Percentiles rank a stretch among this genome's conserved stretches.
Evolutionary conservation across 2,329 filamentous ascomycete species (phyloP).

Genomic region (Ceratocystiopsis brevicomis): DNA sequence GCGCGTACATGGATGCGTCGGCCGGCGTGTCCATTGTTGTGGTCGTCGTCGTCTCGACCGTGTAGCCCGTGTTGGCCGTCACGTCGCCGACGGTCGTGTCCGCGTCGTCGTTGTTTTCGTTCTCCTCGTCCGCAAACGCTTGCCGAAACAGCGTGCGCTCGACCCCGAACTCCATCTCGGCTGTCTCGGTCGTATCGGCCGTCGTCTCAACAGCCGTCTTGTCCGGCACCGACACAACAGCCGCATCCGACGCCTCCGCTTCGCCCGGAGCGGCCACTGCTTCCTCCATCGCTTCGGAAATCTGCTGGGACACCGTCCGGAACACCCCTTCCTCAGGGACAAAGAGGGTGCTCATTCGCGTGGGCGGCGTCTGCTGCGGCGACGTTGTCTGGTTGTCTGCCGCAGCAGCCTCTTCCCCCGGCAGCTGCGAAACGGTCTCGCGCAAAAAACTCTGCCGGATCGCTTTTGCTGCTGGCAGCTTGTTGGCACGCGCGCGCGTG

Average conservation of each 20-base stretch:
- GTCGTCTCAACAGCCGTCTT: constrained; percentile 2
- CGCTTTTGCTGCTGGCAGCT: constrained; percentile 17
- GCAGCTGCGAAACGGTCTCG: no score
- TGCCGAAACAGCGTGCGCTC: no score
- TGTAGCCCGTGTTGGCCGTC: background rate
- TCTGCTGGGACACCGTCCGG: constrained; percentile 36
- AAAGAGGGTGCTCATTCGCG: constrained; percentile 34
- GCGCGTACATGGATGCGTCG: constrained; percentile 24
- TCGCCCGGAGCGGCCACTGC: constrained; percentile 12
- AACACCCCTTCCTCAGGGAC: constrained; percentile 45
- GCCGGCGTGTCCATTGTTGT: background rate
- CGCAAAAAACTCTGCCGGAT: constrained; percentile 15
- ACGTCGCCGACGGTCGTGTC: no score
- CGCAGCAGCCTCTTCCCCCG: no score
- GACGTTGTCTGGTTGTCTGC: background rate
- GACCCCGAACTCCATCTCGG: background rate
- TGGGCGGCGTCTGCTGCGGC: background rate
- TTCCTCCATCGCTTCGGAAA: constrained; percentile 25
- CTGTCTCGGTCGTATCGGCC: background rate
- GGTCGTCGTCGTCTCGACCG: constrained; percentile 4
- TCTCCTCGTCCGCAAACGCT: no score
- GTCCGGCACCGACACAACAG: constrained; percentile 9
- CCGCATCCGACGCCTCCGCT: constrained; percentile 7
- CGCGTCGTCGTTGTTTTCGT: no score
- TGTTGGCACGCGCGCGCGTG: no score